A percentile compares a stretch with the other conserved stretches of the same genome.
These are phyloP conservation scores for Pharus latifolius DNA, from an alignment of 176 grass and related monocot genomes.

Conservation along the genomic window DNA sequence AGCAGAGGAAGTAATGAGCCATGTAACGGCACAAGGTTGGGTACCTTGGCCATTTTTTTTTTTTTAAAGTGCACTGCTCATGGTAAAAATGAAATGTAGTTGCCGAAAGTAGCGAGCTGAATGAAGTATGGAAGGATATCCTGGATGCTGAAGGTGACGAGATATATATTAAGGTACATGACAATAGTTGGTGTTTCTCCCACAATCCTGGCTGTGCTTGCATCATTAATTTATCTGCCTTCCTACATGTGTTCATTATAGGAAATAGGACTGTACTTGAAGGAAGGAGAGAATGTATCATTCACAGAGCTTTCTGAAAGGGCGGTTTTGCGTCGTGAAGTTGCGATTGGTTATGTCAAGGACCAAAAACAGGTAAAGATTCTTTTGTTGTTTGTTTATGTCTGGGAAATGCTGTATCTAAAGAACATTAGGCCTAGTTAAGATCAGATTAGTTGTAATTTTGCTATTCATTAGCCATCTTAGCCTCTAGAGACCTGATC, in stretches of 20 bases:
- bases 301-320: slow-evolving; percentile 88
- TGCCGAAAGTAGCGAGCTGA: slow-evolving; percentile 72
- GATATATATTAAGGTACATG: slow-evolving; percentile 89
- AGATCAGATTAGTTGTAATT: background rate
- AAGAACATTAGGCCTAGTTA: background rate
- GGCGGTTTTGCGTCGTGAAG: slow-evolving; percentile 83
- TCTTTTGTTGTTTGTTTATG: slow-evolving; percentile 4
- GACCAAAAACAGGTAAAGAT: slow-evolving; percentile 63
- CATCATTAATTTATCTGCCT: background rate
- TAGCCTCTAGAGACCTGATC: background rate
- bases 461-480: background rate
- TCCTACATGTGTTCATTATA: slow-evolving; percentile 28
- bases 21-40: slow-evolving; percentile 91
- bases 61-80: slow-evolving; percentile 13
- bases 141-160: slow-evolving; percentile 90
- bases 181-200: background rate
- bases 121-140: slow-evolving; percentile 95
- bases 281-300: slow-evolving; percentile 71
- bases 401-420: background rate
- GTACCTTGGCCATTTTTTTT: slow-evolving; percentile 8
- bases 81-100: slow-evolving; percentile 48
- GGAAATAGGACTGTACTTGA: slow-evolving; percentile 86
- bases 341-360: slow-evolving; percentile 85
- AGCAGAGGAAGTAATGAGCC: slow-evolving; percentile 94
- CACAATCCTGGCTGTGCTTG: slow-evolving; percentile 18